Conservation (phyloP, 1,139 yeast genomes). For the Candida sojae region DNA sequence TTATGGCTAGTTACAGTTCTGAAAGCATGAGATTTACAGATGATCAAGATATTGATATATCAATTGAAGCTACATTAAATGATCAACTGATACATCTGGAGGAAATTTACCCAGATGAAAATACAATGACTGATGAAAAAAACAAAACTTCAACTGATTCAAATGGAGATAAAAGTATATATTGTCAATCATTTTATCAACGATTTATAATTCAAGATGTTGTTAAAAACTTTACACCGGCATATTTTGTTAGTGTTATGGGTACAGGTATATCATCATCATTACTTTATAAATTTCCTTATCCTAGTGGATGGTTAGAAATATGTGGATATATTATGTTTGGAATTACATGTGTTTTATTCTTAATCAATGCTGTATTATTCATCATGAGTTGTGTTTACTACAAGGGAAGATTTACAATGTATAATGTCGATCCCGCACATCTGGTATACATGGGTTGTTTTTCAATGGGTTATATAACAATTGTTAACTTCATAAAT, state of each 20-base stretch:
- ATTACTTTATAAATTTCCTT: conserved; percentile 66
- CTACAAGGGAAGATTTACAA: conserved; percentile 32
- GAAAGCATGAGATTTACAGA: too few species aligned
- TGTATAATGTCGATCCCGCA: conserved; percentile 45
- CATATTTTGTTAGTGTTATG: conserved; percentile 76
- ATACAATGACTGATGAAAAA: too few species aligned
- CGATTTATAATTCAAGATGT: conserved; percentile 16
- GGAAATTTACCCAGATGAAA: too few species aligned
- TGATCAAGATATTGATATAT: too few species aligned
- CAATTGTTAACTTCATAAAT: conserved; percentile 59
- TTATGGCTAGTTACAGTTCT: too few species aligned
- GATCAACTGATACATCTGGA: too few species aligned
- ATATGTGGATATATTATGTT: conserved; percentile 58
- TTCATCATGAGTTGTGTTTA: conserved; percentile 27
- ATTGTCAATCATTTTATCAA: conserved; percentile 7
- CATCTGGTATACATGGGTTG: conserved; percentile 72
- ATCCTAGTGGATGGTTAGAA: conserved; percentile 59
- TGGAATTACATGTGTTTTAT: conserved; percentile 52
- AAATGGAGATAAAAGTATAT: conserved; percentile 1
- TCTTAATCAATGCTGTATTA: conserved; percentile 32
- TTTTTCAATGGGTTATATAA: conserved; percentile 73
- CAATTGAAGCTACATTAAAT: too few species aligned
- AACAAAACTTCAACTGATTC: too few species aligned
- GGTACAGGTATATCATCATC: conserved; percentile 76
- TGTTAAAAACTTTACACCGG: conserved; percentile 48